Conservation (phyloP, 352 stramenopile genomes). For the Pythium pectinolyticum region DNA sequence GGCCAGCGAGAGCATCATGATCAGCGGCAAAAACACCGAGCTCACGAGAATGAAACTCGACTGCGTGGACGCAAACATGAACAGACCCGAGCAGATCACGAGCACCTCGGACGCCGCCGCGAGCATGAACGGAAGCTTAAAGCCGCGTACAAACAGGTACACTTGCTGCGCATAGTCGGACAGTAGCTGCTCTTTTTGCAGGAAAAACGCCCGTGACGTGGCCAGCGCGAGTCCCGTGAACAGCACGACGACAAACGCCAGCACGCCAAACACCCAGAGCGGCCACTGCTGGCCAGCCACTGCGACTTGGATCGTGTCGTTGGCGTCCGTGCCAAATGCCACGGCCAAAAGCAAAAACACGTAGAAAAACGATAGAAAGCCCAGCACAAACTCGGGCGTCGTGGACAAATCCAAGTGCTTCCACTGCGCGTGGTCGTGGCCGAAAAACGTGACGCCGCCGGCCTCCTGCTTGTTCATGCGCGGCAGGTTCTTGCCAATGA, state of each 20-base stretch:
- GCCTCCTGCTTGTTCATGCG: constrained; percentile 83
- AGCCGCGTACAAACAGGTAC: constrained; percentile 63
- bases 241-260: constrained; percentile 81
- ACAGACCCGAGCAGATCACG: constrained; percentile 78
- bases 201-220: constrained; percentile 78
- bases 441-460: constrained; percentile 83
- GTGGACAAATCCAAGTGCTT: constrained; percentile 73
- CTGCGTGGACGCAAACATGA: constrained; percentile 75
- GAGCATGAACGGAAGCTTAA: constrained; percentile 78
- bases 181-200: constrained; percentile 75
- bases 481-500: constrained; percentile 78
- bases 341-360: constrained; percentile 79
- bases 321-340: constrained; percentile 60
- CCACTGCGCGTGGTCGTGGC: constrained; percentile 60
- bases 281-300: constrained; percentile 71
- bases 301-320: constrained; percentile 48
- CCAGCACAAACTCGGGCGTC: constrained; percentile 80
- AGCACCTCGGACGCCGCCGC: constrained; percentile 75
- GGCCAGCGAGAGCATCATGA: constrained; percentile 73
- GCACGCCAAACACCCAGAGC: constrained; percentile 84
- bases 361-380: constrained; percentile 85
- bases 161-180: constrained; percentile 75
- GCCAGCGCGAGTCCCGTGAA: constrained; percentile 73
- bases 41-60: constrained; percentile 81
- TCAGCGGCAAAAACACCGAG: constrained; percentile 71